Conservation (phyloP, 805 yeast species). For the Schwanniomyces vanrijiae region DNA sequence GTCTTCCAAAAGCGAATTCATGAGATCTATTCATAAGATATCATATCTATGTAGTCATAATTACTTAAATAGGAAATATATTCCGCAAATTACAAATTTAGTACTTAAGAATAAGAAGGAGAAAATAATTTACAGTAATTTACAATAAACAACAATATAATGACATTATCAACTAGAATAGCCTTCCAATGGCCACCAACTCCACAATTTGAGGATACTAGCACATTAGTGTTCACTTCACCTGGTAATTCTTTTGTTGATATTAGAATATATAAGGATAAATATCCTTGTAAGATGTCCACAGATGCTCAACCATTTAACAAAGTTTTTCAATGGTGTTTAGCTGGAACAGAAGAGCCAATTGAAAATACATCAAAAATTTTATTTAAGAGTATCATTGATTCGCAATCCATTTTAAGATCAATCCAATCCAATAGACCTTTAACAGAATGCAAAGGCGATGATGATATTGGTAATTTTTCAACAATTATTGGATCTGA, state of each 20-base stretch:
- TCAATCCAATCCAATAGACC: slow-evolving; percentile 31
- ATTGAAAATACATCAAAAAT: slow-evolving; percentile 34
- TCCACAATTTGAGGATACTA: slow-evolving; percentile 41
- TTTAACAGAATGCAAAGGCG: slow-evolving; percentile 21
- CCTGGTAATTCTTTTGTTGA: slow-evolving; percentile 49
- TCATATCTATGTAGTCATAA: neutral
- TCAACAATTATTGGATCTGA: slow-evolving; percentile 33
- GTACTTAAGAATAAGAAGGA: neutral
- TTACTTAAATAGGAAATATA: neutral
- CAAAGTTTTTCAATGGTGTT: slow-evolving; percentile 54
- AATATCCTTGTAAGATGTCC: slow-evolving; percentile 13
- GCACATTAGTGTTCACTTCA: slow-evolving; percentile 49
- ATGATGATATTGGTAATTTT: slow-evolving; percentile 49
- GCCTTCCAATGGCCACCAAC: slow-evolving; percentile 54
- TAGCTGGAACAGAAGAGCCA: slow-evolving; percentile 49
- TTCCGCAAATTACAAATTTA: neutral
- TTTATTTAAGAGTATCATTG: slow-evolving; percentile 43
- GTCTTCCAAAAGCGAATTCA: slow-evolving; percentile 7
- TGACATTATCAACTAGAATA: slow-evolving; percentile 46
- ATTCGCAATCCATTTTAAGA: slow-evolving; percentile 35
- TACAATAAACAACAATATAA: no score
- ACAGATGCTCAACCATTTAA: slow-evolving; percentile 8
- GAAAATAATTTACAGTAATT: no score
- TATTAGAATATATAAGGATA: slow-evolving; percentile 27
- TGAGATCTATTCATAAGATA: neutral